A percentile compares a stretch with the other conserved stretches of the same genome.
Conservation (phyloP, 2,329 filamentous ascomycete species). For the Elsinoe necatrix region DNA sequence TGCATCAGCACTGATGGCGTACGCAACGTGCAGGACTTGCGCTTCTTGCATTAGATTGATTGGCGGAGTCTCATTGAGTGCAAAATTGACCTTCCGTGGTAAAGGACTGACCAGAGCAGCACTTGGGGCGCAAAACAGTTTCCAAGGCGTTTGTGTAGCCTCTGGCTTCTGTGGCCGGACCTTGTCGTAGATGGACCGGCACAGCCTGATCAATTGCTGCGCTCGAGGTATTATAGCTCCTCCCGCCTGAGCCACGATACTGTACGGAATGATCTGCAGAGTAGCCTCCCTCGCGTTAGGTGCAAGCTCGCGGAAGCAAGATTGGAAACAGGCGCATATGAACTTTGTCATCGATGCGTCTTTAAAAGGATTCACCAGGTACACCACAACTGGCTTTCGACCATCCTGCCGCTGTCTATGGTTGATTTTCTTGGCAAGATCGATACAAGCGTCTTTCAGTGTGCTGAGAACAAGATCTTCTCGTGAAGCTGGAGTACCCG, state of each 20-base stretch:
- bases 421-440: constrained; percentile 20
- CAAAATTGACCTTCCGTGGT: constrained; percentile 67
- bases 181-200: constrained; percentile 30
- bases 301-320: constrained; percentile 58
- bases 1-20: constrained; percentile 65
- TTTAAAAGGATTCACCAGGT: constrained; percentile 63
- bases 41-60: constrained; percentile 69
- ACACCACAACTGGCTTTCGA: constrained; percentile 57
- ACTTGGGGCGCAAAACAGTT: constrained; percentile 54
- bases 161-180: background rate
- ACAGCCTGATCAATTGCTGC: constrained; percentile 35
- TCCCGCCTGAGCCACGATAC: constrained; percentile 56
- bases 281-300: constrained; percentile 53
- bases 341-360: constrained; percentile 53
- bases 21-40: constrained; percentile 71
- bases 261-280: constrained; percentile 64
- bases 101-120: constrained; percentile 63
- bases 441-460: constrained; percentile 13
- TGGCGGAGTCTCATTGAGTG: constrained; percentile 58
- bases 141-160: constrained; percentile 31
- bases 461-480: background rate
- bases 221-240: constrained; percentile 50
- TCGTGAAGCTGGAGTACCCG: background rate
- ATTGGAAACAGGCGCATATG: constrained; percentile 65
- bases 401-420: constrained; percentile 31